Base-by-base conservation (phyloP, 768 basidiomycete species). In the Calocera cornea region DNA sequence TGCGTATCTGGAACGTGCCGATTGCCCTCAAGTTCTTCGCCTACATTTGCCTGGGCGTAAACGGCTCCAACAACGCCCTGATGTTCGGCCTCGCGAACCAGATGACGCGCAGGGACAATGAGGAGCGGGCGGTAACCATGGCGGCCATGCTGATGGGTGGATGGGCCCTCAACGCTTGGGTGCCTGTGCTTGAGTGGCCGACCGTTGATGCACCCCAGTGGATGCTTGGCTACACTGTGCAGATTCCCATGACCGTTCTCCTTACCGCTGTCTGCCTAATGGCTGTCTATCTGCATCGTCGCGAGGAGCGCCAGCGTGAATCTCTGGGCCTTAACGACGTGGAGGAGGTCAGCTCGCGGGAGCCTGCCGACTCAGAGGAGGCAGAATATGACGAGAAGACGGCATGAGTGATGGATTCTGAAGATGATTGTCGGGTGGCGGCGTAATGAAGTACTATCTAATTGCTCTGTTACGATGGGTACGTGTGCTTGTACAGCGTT, bases 1-100 rank as follows among this genome's bases (percentile, higher is more conserved):
- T 90, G 64, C 78, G 89, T 31, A 80, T 85, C 2, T 86, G 85
- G 84, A 79, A 77, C 65, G 82, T 80, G 65, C 83, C 87, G 3
- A 83, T 77, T 0, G 82, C 79, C 1, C 81, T 86, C 19, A 87
- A 86, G 69, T 89, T 87, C 74, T 87, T 89, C 70, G 89, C 87
- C 1, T 90, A 87, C 72, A 89, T 60, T 83, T 67, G 68, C 80
- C 79, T 11, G 5, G 54, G 54, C 19, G 54, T 60, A 5, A 60
- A 60, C 54, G 54, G 54, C 54, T 27, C 54, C 5, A 60, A 60
- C 27, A 60, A 60, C 31, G 54, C 54, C 27, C 54, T 60, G 7
- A 60, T 60, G 27, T 89, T 90, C 72, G 86, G 86, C 16, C 89
- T 89, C 88, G 87, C 88, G 19, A 90, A 90, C 74, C 86, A 88